Evolutionary conservation across 139 green algal genomes (phyloP), one percentile per base, ranked within the genome.

Genomic region (Asterochloris erici): DNA sequence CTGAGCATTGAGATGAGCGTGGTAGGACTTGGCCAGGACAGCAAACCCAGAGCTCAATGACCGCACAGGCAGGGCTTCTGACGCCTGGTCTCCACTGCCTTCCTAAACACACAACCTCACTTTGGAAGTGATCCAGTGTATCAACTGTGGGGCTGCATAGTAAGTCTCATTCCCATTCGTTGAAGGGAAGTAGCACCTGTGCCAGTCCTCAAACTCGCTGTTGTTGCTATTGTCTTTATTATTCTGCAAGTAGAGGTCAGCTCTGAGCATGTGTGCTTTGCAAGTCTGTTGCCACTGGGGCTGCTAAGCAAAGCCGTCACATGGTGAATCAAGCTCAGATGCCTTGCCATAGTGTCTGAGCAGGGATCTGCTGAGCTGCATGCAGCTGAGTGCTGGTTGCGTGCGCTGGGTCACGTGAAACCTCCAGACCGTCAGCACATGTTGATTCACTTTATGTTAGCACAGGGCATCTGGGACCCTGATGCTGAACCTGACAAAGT

Each of bases 91-190:
- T 14, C 14, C 14, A 24, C 14, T 69, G 63, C 63, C 63, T 24
- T 14, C 16, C 14, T 69, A 14, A 14, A 69, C 14, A 16, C 16
- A 24, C 63, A 6, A 0, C 24, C 71, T 79, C 24, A 81, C 76
- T 68, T 81, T 54, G 61, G 83, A 77, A 11, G n/a, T 71, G 11
- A 90, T 84, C 87, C 85, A 90, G 28, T 74, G 76, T 26, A 83
- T 14, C 82, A 89, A 68, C 70, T 84, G 80, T 9, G 69, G 29
- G 0, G 80, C 64, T 0, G 70, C 80, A 38, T 79, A 84, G 80
- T 64, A 68, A 9, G 70, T 84, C 47, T 70, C n/a, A n/a, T 76
- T 84, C 16, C 23, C 73, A 0, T 66, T 63, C n/a, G 14, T 23
- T 64, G 70, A 2, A 77, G 71, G 38, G 38, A 54, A 54, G 38